Evolutionary conservation across 495 filamentous ascomycete species (phyloP).

Genomic region (Delitschia confertaspora): DNA sequence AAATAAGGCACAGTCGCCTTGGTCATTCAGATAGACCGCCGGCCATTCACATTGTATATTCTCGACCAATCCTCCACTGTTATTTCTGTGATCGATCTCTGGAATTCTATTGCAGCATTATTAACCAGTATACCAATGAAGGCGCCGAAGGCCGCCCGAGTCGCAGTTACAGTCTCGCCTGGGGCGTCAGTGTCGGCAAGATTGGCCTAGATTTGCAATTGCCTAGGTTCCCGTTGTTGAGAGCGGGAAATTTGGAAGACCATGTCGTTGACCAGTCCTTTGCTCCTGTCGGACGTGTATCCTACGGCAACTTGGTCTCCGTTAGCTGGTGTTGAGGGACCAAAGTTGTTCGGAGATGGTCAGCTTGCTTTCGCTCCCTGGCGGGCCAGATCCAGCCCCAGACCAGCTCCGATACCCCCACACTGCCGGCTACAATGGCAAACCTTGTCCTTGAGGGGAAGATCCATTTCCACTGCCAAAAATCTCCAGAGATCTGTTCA

Average conservation of each 20-base stretch:
- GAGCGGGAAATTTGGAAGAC: conserved; percentile 31
- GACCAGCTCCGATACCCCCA: conserved; percentile 25
- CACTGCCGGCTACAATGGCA: conserved; percentile 29
- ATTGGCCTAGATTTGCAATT: conserved; percentile 35
- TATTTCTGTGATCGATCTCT: conserved; percentile 29
- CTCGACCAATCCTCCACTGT: conserved; percentile 34
- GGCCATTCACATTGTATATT: conserved; percentile 40
- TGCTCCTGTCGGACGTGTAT: conserved; percentile 37
- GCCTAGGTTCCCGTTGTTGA: conserved; percentile 31
- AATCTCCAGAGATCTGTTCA: background rate
- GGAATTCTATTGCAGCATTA: conserved; percentile 30
- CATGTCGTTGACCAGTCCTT: conserved; percentile 30
- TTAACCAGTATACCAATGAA: conserved; percentile 35
- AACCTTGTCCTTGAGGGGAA: conserved; percentile 24
- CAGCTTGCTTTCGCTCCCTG: conserved; percentile 25
- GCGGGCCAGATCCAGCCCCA: conserved; percentile 28
- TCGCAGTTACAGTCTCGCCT: conserved; percentile 30
- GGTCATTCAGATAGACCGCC: conserved; percentile 35
- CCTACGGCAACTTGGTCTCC: conserved; percentile 39
- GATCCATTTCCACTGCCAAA: background rate
- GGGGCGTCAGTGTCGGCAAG: conserved; percentile 31
- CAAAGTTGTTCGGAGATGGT: background rate
- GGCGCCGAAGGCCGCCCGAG: conserved; percentile 28
- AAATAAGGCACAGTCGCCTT: conserved; percentile 44
- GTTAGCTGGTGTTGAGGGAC: no score